Percentiles rank a stretch among this genome's conserved stretches.
phyloP scores from a whole-genome alignment of 2,329 filamentous ascomycete genomes.

The Hypoxylon sp. region DNA sequence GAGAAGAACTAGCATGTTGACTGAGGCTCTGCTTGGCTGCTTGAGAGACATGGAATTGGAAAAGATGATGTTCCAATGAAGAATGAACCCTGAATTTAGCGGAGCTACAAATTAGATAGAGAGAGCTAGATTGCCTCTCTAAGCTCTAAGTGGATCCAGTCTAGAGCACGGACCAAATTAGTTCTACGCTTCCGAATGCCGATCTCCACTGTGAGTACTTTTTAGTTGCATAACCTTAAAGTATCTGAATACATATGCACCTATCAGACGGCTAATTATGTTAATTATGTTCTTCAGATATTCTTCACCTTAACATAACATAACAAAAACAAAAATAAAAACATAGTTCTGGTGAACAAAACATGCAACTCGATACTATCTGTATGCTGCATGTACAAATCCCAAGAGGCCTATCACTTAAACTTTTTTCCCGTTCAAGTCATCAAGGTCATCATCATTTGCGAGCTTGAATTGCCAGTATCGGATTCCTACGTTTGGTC shows the following conservation, averaged over 20 bases:
- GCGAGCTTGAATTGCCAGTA: conserved; percentile 27
- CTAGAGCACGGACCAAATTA: conserved; percentile 1
- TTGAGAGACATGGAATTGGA: no score
- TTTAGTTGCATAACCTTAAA: no score
- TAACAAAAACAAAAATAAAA: no score
- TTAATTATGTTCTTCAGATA: no score
- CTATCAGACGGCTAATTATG: no score
- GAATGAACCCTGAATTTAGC: no score
- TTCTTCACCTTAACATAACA: no score
- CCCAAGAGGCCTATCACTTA: conserved; percentile 8
- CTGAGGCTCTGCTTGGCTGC: conserved; percentile 15
- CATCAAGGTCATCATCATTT: conserved; percentile 9
- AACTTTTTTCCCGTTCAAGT: conserved; percentile 14
- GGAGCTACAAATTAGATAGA: no score
- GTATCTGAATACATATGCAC: neutral
- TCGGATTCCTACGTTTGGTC: conserved; percentile 19
- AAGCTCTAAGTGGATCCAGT: no score
- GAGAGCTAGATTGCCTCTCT: no score
- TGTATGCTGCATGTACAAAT: neutral
- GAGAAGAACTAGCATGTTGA: neutral
- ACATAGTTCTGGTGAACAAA: conserved; percentile 12
- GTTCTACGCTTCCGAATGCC: conserved; percentile 22
- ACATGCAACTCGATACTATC: conserved; percentile 11
- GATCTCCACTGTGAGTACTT: no score
- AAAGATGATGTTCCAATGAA: no score